phyloP scores from a whole-genome alignment of 305 asterid species.

The Solanum aculeatissimum region DNA sequence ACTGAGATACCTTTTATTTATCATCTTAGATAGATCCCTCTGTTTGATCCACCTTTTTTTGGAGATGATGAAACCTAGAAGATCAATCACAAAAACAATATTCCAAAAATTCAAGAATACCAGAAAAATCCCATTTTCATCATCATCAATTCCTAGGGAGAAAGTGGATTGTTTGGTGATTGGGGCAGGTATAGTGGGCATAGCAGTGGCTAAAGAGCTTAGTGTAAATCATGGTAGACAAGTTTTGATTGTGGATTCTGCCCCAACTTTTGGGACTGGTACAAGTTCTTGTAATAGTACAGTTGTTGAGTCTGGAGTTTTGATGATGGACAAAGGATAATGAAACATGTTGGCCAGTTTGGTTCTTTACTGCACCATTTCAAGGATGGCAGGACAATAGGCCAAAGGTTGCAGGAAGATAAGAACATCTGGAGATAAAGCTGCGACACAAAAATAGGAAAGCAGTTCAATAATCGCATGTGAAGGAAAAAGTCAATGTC shows the following conservation, averaged over 20 bases:
- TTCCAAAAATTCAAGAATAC: neutral
- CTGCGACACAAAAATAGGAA: no score
- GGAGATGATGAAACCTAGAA: neutral
- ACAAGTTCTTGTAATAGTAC: constrained; percentile 83
- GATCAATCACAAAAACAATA: neutral
- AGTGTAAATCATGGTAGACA: constrained; percentile 46
- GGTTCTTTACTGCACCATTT: no score
- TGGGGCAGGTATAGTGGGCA: constrained; percentile 85
- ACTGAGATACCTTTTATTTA: no score
- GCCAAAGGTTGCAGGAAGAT: no score
- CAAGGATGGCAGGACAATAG: no score
- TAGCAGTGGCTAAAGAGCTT: constrained; percentile 85
- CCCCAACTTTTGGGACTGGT: constrained; percentile 64
- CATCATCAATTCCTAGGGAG: constrained; percentile 29
- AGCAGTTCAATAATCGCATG: no score
- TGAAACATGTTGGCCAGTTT: no score
- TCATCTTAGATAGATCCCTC: neutral
- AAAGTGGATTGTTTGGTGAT: constrained; percentile 65
- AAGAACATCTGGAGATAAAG: no score
- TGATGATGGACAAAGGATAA: no score
- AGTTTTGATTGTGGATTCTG: constrained; percentile 66
- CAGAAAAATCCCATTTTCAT: constrained; percentile 3
- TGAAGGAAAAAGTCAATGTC: no score
- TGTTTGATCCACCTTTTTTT: neutral
- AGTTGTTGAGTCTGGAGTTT: no score